Evolutionary conservation across 352 stramenopile genomes (phyloP), one percentile per base, ranked within the genome.

Genomic region (Thraustochytrium aureum): DNA sequence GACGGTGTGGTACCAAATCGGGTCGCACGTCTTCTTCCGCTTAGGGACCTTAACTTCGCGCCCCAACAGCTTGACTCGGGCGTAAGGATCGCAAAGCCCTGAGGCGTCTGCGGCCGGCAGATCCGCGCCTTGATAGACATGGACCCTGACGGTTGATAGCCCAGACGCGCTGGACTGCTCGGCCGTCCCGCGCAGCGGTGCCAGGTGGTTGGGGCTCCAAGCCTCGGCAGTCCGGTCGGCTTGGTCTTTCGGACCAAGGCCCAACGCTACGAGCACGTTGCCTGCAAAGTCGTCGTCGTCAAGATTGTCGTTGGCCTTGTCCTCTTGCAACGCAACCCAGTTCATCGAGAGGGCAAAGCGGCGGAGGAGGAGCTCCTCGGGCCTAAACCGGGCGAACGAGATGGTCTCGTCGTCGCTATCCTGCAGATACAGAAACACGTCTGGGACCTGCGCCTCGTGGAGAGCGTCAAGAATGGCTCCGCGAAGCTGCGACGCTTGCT

Each of bases 381-480:
- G 89, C 4, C 83, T 89, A 84, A 92, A 93, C 7, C 91, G 90
- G 38, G 87, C 87, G 82, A 89, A 95, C 54, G 88, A 94, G 33
- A 96, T 84, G 72, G 73, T 84, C 6, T 84, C 88, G 37, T 89
- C 87, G 22, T 92, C 87, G 60, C 89, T 88, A 59, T 86, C 87
- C 83, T 88, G 91, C 38, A 96, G 72, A 66, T 96, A 93, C 72
- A 96, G 81, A 73, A 96, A 95, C 60, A 95, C 87, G 54, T 96
- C 90, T 2, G 91, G 91, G 10, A 96, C 89, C 79, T 94, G 89
- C 0, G 84, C 85, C 10, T 75, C 62, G 22, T 86, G 61, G 35
- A 84, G 62, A 52, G 75, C 62, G 14, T 45, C 30, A 2, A 85
- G 61, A 41, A 85, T 59, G 32, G 30, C 32, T 12, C 47, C 26